Conservation (phyloP, 495 filamentous ascomycete genomes). For the Tuber borchii region DNA sequence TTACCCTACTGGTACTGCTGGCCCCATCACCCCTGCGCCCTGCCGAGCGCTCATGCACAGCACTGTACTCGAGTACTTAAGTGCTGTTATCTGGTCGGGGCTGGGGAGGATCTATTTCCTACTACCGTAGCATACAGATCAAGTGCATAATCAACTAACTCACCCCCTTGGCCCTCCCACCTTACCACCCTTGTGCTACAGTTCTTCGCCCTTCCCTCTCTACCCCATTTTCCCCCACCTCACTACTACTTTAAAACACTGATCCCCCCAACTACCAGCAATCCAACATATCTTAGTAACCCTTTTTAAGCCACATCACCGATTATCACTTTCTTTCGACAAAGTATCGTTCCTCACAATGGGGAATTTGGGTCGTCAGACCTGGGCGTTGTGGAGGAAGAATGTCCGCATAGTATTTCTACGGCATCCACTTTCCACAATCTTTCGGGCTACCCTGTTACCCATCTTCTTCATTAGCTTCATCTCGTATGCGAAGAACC, state of each 20-base stretch:
- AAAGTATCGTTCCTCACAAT: conserved; percentile 39
- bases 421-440: conserved; percentile 58
- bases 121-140: background rate
- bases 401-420: conserved; percentile 63
- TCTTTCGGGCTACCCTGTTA: conserved; percentile 62
- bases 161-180: background rate
- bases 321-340: background rate
- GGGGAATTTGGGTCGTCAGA: conserved; percentile 57
- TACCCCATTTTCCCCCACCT: background rate
- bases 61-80: no score
- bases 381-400: conserved; percentile 66
- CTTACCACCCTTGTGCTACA: background rate
- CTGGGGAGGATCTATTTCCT: background rate
- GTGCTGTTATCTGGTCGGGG: background rate
- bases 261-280: background rate
- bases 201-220: background rate
- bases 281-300: background rate
- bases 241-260: background rate
- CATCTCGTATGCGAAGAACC: conserved; percentile 60
- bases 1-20: no score
- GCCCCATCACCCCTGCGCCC: background rate
- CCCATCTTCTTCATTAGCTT: conserved; percentile 65
- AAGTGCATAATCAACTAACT: background rate
- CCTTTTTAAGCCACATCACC: background rate
- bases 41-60: background rate